Evolutionary conservation across 2,329 filamentous ascomycete genomes (phyloP), one percentile per base, ranked within the genome.

Genomic region (Alternaria sp.): DNA sequence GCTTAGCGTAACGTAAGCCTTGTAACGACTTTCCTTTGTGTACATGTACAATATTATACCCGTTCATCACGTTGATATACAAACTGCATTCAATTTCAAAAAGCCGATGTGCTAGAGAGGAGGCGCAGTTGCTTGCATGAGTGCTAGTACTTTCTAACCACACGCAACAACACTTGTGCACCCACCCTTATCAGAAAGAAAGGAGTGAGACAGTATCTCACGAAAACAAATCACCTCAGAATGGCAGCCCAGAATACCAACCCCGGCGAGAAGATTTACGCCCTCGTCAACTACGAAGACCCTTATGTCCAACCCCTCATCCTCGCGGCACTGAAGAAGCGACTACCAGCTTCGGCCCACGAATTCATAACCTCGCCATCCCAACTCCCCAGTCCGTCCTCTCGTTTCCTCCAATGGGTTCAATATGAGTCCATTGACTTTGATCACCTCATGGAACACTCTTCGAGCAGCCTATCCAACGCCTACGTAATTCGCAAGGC

Each of bases 401-500:
- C 80, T 16, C 83, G 83, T 26, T 73, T 93, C 4, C 83, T 99
- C 3, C 91, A 97, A 77, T 94, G 96, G 74, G 87, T 88, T 3
- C 87, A 91, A 34, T 99, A 99, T 80, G 95, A 99, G 78, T 84
- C 87, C 42, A 87, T 98, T 60, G 91, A 96, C 75, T 98, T 97
- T 77, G 89, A 91, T 55, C 88, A 90, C 70, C 86, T 91, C 18
- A 83, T 91, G 58, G 77, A 82, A 1, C 83, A 92, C 67, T 80
- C 90, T 0, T 75, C 79, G 0, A 88, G 87, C 0, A 87, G 86
- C 11, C 83, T 97, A 2, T 85, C 92, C 68, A 98, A 97, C 79
- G 92, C 92, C 73, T 98, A 97, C 79, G 87, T 97, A 74, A 96
- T 98, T 76, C 91, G 95, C 72, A 98, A 98, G 82, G 95, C 95